Conservation (phyloP, 306 rosid species). For the Medicago ruthenica region DNA sequence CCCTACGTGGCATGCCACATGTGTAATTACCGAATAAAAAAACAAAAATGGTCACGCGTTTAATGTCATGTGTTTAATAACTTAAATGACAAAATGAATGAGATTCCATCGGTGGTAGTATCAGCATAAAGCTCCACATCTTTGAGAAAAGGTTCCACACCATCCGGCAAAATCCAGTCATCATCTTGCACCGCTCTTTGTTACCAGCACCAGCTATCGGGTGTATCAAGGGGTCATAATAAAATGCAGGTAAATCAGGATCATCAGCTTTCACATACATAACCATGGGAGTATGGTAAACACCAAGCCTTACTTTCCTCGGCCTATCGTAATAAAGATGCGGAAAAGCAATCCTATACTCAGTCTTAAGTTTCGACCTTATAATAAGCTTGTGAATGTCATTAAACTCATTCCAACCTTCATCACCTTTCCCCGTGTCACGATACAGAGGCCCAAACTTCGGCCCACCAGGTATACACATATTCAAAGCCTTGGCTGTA, state of each 20-base stretch:
- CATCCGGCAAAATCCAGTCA: constrained; percentile 51
- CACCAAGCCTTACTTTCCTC: constrained; percentile 91
- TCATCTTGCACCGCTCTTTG: constrained; percentile 87
- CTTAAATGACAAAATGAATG: no score
- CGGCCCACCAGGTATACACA: constrained; percentile 99
- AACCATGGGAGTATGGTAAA: constrained; percentile 94
- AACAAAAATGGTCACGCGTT: no score
- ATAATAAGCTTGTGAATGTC: constrained; percentile 96
- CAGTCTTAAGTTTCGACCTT: constrained; percentile 95
- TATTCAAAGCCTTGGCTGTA: constrained; percentile 94
- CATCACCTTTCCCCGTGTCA: constrained; percentile 99
- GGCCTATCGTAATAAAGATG: constrained; percentile 97
- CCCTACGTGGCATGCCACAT: no score
- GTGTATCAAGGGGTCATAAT: constrained; percentile 96
- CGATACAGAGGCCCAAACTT: constrained; percentile 97
- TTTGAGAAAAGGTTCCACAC: constrained; percentile 83
- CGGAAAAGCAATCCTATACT: constrained; percentile 94
- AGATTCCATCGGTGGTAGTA: constrained; percentile 96
- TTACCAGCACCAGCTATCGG: constrained; percentile 90
- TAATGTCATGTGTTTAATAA: no score
- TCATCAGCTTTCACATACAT: constrained; percentile 96
- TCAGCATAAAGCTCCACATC: constrained; percentile 94
- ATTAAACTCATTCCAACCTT: constrained; percentile 99
- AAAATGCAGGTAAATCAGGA: constrained; percentile 99
- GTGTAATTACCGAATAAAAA: no score